Evolutionary conservation across 495 filamentous ascomycete species (phyloP), one percentile per base, ranked within the genome.

Genomic region (Penicillium antarcticum): DNA sequence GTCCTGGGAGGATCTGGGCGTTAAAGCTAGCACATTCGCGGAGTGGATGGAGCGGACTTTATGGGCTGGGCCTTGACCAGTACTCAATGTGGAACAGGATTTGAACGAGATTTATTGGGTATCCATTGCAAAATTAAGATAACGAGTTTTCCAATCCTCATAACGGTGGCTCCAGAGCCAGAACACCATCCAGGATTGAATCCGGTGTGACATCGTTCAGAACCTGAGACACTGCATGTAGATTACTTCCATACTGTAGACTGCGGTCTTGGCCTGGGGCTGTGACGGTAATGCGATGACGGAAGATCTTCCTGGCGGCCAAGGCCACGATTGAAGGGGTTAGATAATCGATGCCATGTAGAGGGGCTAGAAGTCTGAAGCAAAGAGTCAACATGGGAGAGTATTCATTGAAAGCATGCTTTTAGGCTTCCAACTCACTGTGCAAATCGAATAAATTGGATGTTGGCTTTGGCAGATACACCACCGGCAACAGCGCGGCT

Each of bases 241-340:
- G 33, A 45, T 95, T 84, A 65, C 92, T 96, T 4, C 94, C 94
- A 80, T 94, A 99, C 64, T 95, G 90, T 71, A 95, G 77, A 62
- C 91, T 97, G 36, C 91, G 71, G 70, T 99, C 94, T 47, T 80
- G 77, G 52, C 86, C 84, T 0, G 88, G 78, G 2, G 63, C 72
- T 1, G 82, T 77, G 8, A 96, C 75, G 2, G 76, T 62, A n/a
- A 98, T 80, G 19, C 89, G 82, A 66, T 98, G 95, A 21, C 84
- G 79, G 58, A 95, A 97, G 11, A 95, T 81, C 72, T 97, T 99
- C 51, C 80, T 82, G n/a, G 84, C 83, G 3, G 94, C 95, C 42
- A 99, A 73, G 16, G 75, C 80, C 10, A 95, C 84, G 17, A 99
- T 77, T 4, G 90, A 87, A 1, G 95, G 94, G 2, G 94, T 91